Percentiles rank a stretch among this genome's conserved stretches.
phyloP scores from a whole-genome alignment of 2,329 filamentous ascomycete genomes.

The Trichophyton verrucosum region DNA sequence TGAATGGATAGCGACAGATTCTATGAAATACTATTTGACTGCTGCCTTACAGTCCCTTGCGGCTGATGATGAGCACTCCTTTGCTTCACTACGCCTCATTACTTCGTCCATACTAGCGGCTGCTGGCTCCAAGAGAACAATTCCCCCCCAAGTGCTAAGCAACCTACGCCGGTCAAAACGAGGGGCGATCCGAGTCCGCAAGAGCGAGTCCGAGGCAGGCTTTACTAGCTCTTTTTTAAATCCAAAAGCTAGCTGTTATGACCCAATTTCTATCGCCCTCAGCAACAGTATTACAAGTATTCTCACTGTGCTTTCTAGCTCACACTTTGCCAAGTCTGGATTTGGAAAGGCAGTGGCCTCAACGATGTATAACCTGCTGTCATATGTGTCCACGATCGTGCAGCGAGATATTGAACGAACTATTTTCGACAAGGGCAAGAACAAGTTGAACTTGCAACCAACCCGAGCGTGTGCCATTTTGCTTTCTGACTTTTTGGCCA shows the following conservation, averaged over 20 bases:
- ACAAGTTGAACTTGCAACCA: conserved; percentile 3
- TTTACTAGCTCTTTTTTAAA: neutral
- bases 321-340: conserved; percentile 9
- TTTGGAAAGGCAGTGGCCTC: neutral
- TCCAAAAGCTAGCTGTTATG: neutral
- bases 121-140: neutral
- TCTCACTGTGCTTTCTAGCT: conserved; percentile 10
- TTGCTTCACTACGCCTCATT: conserved; percentile 15
- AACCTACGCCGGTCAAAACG: conserved; percentile 1
- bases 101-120: conserved; percentile 5
- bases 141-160: neutral
- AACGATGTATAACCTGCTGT: conserved; percentile 9
- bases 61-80: conserved; percentile 22
- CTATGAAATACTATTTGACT: conserved; percentile 27
- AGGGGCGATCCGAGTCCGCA: neutral
- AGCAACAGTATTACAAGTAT: conserved; percentile 15
- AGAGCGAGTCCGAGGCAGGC: neutral
- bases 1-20: conserved; percentile 31
- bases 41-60: conserved; percentile 28
- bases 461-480: conserved; percentile 12
- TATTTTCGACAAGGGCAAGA: neutral
- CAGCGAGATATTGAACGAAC: conserved; percentile 8
- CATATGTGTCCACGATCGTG: conserved; percentile 4
- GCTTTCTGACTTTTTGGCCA: conserved; percentile 12
- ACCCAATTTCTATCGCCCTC: conserved; percentile 8